Percentiles rank a stretch among this genome's conserved stretches.
phyloP scores from a whole-genome alignment of 306 rosid species.

The Acmispon strigosus region DNA sequence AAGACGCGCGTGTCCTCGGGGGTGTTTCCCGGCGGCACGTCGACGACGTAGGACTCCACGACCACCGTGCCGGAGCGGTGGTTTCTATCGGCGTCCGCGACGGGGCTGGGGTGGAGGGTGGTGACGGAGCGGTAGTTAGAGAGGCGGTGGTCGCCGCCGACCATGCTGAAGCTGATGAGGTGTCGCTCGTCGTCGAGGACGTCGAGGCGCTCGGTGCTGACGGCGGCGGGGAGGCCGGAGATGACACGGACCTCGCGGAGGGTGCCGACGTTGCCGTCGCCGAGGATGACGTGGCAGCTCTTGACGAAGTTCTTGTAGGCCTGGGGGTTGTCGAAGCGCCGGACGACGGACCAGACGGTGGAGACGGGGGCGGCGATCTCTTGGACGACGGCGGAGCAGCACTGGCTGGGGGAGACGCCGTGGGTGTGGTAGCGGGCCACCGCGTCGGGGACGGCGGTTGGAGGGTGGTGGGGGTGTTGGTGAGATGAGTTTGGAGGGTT shows the following conservation, averaged over 20 bases:
- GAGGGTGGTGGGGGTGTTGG: background rate
- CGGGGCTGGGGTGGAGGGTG: conserved; percentile 52
- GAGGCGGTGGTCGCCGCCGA: conserved; percentile 93
- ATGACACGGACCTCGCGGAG: conserved; percentile 77
- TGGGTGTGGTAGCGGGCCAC: conserved; percentile 62
- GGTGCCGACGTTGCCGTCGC: conserved; percentile 81
- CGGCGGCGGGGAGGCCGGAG: conserved; percentile 88
- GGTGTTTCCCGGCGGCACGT: conserved; percentile 87
- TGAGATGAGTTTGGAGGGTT: background rate
- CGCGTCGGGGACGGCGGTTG: conserved; percentile 38
- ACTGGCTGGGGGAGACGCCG: conserved; percentile 46
- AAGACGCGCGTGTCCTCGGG: conserved; percentile 76
- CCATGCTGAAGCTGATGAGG: conserved; percentile 82
- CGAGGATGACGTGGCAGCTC: conserved; percentile 83
- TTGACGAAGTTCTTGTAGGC: conserved; percentile 90
- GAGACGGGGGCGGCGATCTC: conserved; percentile 76
- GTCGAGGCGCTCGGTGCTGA: conserved; percentile 88
- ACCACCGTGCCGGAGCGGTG: conserved; percentile 48
- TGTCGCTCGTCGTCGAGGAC: conserved; percentile 89
- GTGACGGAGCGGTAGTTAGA: conserved; percentile 80
- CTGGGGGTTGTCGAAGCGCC: conserved; percentile 94
- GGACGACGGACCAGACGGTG: conserved; percentile 87
- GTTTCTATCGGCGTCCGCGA: conserved; percentile 16
- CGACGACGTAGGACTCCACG: conserved; percentile 92
- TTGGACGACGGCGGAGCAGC: conserved; percentile 78